phyloP scores from a whole-genome alignment of 1,284 basidiomycete genomes.

The Xerocomus subilludens region DNA sequence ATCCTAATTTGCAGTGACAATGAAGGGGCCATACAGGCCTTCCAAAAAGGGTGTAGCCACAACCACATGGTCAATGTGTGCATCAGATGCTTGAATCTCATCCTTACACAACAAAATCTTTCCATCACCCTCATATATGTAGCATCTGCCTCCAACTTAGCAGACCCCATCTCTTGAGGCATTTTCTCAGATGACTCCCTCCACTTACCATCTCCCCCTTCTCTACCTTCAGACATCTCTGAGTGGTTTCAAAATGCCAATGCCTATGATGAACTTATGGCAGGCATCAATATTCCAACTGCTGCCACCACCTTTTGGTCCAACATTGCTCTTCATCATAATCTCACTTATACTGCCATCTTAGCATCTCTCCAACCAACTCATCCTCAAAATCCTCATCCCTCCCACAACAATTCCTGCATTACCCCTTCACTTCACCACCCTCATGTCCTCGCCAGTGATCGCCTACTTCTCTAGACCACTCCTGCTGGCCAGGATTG shows the following conservation, averaged over 20 bases:
- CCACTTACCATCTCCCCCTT: not conserved
- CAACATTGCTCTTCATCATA: no score
- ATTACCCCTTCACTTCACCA: no score
- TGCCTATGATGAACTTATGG: not conserved
- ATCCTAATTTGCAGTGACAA: not conserved
- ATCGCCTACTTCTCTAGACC: no score
- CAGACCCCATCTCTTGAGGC: not conserved
- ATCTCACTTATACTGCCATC: no score
- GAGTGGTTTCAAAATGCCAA: not conserved
- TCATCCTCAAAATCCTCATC: no score
- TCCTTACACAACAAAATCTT: not conserved
- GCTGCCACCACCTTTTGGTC: no score
- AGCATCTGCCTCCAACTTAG: not conserved
- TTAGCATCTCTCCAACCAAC: no score
- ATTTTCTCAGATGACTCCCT: not conserved
- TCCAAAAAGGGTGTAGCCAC: not conserved
- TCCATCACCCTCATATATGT: not conserved
- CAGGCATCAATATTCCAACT: not conserved
- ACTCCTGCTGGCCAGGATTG: no score
- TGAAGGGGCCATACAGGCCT: not conserved
- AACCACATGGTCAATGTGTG: conserved; percentile 6
- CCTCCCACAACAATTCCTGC: no score
- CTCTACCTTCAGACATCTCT: not conserved
- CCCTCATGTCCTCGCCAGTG: no score
- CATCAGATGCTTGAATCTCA: not conserved